Evolutionary conservation across 148 eudicot genomes (phyloP).

Genomic region (Simmondsia chinensis): DNA sequence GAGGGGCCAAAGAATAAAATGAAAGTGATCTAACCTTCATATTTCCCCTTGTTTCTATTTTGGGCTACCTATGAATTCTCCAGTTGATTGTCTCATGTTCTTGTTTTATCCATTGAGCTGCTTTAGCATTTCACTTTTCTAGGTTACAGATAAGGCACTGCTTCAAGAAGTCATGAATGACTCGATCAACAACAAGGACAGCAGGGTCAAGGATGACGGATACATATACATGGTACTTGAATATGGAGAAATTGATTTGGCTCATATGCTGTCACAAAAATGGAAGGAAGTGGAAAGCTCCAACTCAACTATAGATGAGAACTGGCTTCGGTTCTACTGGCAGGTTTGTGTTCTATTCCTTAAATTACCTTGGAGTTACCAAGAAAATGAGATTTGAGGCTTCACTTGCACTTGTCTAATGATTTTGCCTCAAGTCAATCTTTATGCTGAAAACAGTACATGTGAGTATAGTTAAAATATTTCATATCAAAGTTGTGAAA

Average conservation of each 20-base stretch:
- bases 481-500: no score
- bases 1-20: no score
- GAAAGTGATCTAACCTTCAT: no score
- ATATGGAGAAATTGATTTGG: constrained; percentile 94
- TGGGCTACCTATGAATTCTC: no score
- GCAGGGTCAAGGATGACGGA: constrained; percentile 77
- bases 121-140: constrained; percentile 10
- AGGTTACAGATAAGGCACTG: constrained; percentile 94
- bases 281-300: constrained; percentile 75
- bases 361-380: no score
- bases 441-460: no score
- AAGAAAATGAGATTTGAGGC: no score
- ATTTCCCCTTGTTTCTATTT: no score
- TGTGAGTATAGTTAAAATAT: no score
- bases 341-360: constrained; percentile 37
- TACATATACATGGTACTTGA: constrained; percentile 94
- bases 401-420: no score
- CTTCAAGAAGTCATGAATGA: constrained; percentile 77
- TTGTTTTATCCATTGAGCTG: background rate
- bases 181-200: constrained; percentile 60
- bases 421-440: no score
- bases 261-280: constrained; percentile 92
- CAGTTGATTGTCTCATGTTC: background rate
- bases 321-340: constrained; percentile 98
- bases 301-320: constrained; percentile 60